These are phyloP conservation scores for Pyrenochaeta sp. DNA, from an alignment of 2,329 filamentous ascomycete species.

Conservation along the genomic window DNA sequence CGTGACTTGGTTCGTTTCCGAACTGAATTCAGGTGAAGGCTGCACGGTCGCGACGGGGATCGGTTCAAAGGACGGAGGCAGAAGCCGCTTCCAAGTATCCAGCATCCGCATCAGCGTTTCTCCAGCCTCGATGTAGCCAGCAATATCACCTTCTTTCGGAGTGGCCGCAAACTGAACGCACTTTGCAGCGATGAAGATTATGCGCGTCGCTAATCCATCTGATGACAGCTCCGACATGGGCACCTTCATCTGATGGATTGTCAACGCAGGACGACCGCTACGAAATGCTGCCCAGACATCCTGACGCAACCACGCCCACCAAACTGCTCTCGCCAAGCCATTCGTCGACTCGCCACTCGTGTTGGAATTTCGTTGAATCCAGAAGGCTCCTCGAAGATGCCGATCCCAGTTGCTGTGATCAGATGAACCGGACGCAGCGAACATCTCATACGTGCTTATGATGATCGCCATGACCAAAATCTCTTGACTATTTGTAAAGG, in stretches of 20 bases:
- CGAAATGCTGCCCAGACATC: constrained; percentile 71
- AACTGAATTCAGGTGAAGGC: constrained; percentile 12
- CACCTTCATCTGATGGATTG: constrained; percentile 64
- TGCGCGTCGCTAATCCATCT: constrained; percentile 61
- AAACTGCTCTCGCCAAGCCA: constrained; percentile 64
- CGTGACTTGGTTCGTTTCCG: constrained; percentile 12
- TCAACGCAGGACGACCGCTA: constrained; percentile 63
- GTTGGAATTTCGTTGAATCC: constrained; percentile 67
- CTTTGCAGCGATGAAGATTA: constrained; percentile 64
- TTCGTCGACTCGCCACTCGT: constrained; percentile 64
- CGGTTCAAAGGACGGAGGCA: constrained; percentile 54
- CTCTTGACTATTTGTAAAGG: constrained; percentile 65
- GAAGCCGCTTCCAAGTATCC: constrained; percentile 57
- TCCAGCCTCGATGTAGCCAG: constrained; percentile 51
- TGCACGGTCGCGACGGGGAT: constrained; percentile 39
- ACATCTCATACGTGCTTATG: constrained; percentile 71
- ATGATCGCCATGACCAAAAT: constrained; percentile 66
- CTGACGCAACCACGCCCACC: constrained; percentile 72
- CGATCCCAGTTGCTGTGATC: constrained; percentile 63
- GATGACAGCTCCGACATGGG: constrained; percentile 56
- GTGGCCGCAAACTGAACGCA: constrained; percentile 65
- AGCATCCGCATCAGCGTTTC: constrained; percentile 58
- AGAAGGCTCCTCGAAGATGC: constrained; percentile 70
- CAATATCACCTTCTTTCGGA: constrained; percentile 52
- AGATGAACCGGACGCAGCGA: constrained; percentile 58